Conservation (phyloP, 1,139 yeast genomes). For the Nakaseomyces kungkrabaensis region DNA sequence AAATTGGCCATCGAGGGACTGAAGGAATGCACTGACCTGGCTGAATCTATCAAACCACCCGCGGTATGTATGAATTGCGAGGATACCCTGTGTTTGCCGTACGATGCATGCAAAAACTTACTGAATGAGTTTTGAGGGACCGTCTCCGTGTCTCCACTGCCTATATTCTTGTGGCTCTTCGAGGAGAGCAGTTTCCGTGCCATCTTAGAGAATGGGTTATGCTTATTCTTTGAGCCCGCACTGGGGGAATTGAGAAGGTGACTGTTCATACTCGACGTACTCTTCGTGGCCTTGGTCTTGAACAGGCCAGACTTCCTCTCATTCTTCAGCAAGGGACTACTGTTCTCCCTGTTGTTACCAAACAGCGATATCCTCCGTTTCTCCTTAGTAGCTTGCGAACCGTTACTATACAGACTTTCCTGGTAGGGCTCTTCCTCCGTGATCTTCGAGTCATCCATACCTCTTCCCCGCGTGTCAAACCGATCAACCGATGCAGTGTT, state of each 20-base stretch:
- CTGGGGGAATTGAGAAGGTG: constrained; percentile 1
- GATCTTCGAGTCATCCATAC: constrained; percentile 1
- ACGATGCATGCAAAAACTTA: constrained; percentile 26
- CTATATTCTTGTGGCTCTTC: constrained; percentile 13
- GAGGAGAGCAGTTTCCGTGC: constrained; percentile 19
- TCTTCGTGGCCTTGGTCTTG: constrained; percentile 8
- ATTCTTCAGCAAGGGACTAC: neutral
- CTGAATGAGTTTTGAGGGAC: constrained; percentile 21
- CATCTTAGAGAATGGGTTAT: constrained; percentile 5
- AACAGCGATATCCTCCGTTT: constrained; percentile 3
- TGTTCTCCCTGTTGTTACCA: constrained; percentile 1
- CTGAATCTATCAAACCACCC: constrained; percentile 20
- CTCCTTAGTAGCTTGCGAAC: neutral
- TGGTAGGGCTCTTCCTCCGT: constrained; percentile 3
- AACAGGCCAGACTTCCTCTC: constrained; percentile 3
- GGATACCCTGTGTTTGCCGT: constrained; percentile 21
- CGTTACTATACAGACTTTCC: neutral
- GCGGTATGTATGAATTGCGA: constrained; percentile 12
- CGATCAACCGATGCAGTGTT: neutral
- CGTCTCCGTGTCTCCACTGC: constrained; percentile 16
- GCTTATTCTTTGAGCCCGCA: neutral
- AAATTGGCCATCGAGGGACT: constrained; percentile 13
- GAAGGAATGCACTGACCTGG: constrained; percentile 21
- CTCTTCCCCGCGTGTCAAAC: neutral
- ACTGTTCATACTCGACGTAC: constrained; percentile 8